phyloP scores from a whole-genome alignment of 371 early-diverging fungal genomes.

The Mucor irregularis region DNA sequence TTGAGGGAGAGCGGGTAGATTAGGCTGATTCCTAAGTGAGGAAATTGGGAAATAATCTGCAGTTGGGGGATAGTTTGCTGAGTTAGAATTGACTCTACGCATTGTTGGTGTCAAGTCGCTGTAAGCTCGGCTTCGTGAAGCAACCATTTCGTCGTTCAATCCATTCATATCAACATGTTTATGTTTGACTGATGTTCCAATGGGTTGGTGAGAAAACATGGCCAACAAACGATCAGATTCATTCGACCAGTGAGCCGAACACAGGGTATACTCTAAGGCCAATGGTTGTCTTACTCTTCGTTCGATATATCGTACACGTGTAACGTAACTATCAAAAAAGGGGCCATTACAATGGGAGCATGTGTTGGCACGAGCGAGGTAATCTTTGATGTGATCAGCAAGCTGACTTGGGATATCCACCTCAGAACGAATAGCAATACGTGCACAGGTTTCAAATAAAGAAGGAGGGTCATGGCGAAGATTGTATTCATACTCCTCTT shows the following conservation, averaged over 20 bases:
- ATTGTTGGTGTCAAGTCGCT: slow-evolving; percentile 10
- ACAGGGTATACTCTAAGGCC: slow-evolving; percentile 28
- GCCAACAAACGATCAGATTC: slow-evolving; percentile 24
- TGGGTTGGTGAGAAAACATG: slow-evolving; percentile 21
- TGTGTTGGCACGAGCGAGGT: slow-evolving; percentile 58
- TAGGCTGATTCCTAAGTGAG: slow-evolving; percentile 20
- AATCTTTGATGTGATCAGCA: slow-evolving; percentile 57
- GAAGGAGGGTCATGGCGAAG: slow-evolving; percentile 39
- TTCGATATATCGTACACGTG: slow-evolving; percentile 61
- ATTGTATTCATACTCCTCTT: slow-evolving; percentile 26
- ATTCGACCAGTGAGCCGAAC: slow-evolving; percentile 32
- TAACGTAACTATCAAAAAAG: slow-evolving; percentile 65
- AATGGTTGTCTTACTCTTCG: slow-evolving; percentile 45
- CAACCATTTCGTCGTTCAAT: slow-evolving; percentile 1
- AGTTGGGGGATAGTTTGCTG: not conserved
- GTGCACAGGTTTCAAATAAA: slow-evolving; percentile 72
- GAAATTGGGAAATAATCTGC: slow-evolving; percentile 17
- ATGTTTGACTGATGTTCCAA: not conserved
- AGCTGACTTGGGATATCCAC: slow-evolving; percentile 54
- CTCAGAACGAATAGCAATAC: slow-evolving; percentile 68
- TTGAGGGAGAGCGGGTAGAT: slow-evolving; percentile 21
- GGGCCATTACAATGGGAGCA: slow-evolving; percentile 88
- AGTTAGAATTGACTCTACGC: not conserved
- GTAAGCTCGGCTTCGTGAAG: slow-evolving; percentile 19
- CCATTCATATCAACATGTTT: slow-evolving; percentile 19